Conservation (phyloP, 148 eudicot species). For the Salicornia ramosissima region DNA sequence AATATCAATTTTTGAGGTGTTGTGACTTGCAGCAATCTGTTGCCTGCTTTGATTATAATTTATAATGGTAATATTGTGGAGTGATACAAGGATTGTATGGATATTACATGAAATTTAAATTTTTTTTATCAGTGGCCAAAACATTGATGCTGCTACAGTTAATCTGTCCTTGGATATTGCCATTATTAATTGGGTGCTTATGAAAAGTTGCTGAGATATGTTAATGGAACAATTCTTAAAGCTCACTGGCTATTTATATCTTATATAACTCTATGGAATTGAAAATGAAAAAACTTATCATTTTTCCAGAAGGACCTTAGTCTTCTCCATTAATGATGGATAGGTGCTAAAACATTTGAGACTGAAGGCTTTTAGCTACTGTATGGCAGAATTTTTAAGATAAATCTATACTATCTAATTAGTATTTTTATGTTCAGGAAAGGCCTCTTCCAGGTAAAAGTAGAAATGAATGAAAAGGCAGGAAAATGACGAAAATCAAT, state of each 20-base stretch:
- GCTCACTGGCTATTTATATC: too few relatives aligned
- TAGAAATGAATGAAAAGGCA: not conserved
- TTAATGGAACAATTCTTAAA: too few relatives aligned
- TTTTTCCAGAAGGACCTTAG: not conserved
- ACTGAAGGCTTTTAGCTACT: not conserved
- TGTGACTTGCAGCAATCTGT: not conserved
- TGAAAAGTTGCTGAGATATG: too few relatives aligned
- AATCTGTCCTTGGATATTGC: too few relatives aligned
- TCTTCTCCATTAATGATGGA: not conserved
- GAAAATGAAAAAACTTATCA: not conserved
- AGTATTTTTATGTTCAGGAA: not conserved
- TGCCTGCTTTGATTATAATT: conserved; percentile 1
- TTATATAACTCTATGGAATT: too few relatives aligned
- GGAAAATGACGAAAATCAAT: not conserved
- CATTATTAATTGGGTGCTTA: not conserved
- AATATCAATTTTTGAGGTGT: not conserved
- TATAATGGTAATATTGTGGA: not conserved
- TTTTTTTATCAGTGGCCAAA: too few relatives aligned
- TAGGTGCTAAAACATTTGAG: not conserved
- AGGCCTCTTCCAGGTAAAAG: not conserved
- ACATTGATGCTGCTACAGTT: too few relatives aligned
- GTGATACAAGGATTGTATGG: not conserved
- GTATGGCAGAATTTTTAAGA: not conserved
- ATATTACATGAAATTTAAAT: too few relatives aligned
- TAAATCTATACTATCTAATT: not conserved